Percentiles rank a stretch among this genome's conserved stretches.
Evolutionary conservation across 192 early-diverging fungal species (phyloP).

Genomic region (Chytriomyces confervae): DNA sequence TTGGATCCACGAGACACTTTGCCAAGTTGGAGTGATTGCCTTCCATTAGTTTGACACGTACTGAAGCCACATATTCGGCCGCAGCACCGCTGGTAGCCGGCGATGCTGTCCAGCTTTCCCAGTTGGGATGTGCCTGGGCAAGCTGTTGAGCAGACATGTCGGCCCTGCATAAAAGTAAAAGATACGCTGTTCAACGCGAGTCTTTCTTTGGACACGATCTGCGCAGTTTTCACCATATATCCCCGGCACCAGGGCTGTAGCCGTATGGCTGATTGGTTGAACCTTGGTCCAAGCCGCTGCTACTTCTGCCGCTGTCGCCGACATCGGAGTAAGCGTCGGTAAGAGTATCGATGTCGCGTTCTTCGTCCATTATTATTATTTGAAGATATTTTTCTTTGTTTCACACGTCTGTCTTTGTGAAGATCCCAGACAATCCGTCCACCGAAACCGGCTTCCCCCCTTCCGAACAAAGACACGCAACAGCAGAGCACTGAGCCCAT

Average conservation of each 20-base stretch:
- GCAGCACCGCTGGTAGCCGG: not conserved
- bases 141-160: constrained; percentile 13
- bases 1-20: constrained; percentile 32
- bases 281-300: no score
- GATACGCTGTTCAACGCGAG: no score
- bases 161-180: not conserved
- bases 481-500: not conserved
- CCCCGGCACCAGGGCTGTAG: no score
- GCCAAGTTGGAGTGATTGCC: constrained; percentile 11
- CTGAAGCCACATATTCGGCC: constrained; percentile 2
- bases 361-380: not conserved
- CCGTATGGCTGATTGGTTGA: no score
- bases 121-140: constrained; percentile 24
- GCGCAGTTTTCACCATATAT: no score
- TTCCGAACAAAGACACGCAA: not conserved
- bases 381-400: no score
- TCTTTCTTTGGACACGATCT: no score
- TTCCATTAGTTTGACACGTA: constrained; percentile 13
- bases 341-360: constrained; percentile 10
- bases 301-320: not conserved
- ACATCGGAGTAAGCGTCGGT: not conserved
- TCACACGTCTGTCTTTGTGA: no score
- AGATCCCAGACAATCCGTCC: no score
- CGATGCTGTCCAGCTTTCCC: constrained; percentile 28
- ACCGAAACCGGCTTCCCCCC: no score